Base-by-base conservation (phyloP, 345 rosid genomes). In the Pugionium dolabratum region DNA sequence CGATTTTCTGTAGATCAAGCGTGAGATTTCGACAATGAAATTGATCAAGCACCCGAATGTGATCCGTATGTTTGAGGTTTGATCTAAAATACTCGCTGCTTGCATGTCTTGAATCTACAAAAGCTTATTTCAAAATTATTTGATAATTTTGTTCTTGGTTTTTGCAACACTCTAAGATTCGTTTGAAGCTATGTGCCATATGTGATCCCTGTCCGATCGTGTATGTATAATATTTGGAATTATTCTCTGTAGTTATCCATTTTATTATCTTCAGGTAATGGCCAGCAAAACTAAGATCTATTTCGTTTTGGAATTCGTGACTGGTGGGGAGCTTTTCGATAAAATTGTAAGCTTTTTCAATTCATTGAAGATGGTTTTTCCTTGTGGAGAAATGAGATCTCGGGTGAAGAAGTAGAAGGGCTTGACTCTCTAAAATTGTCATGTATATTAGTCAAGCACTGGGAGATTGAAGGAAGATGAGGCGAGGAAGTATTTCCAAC, bases 291-390 rank as follows among this genome's bases (percentile, higher is more conserved):
- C 90, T 4, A 91, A 87, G 72, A 91, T 95, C 63, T 95, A 95
- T 75, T 91, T 95, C 32, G 96, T 95, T 40, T 54, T 95, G 79
- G 91, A 95, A 66, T 87, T 95, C 41, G 93, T 87, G 26, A 91
- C 99, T 49, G 99, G 99, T 33, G 97, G 97, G 29, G 99, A 95
- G 82, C 96, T 94, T 73, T 90, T 95, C 65, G 96, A 95, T 79
- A 89, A 85, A 82, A 95, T 95, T 73, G 99, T 95, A 82, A 84
- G 93, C 35, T 74, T 60, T 62, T 59, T 63, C 54, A 11, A 1
- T 48, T 32, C 32, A 4, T 11, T 51, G 10, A 54, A 55, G 6
- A 45, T n/a, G 18, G 10, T 4, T 58, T 73, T 59, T 46, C n/a
- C n/a, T 8, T 4, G n/a, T 40, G 25, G 9, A 29, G 50, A 51